Conservation (phyloP, 2,329 filamentous ascomycete genomes). For the Tolypocladium capitatum region DNA sequence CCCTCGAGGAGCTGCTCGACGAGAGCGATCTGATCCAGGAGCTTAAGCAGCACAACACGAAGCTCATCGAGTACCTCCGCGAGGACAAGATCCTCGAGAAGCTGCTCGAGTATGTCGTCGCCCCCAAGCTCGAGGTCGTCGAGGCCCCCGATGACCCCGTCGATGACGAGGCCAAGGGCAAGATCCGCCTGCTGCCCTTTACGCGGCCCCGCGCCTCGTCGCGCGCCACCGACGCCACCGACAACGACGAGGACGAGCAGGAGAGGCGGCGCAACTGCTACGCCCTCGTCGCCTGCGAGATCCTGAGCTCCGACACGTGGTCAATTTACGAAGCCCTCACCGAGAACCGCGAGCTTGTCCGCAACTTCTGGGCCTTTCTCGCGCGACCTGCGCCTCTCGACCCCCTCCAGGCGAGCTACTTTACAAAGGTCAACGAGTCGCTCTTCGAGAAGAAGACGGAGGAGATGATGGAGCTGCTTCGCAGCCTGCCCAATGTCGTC, state of each 20-base stretch:
- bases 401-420: conserved; percentile 89
- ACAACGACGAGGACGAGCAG: conserved; percentile 54
- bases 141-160: conserved; percentile 37
- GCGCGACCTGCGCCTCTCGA: conserved; percentile 75
- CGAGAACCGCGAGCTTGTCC: conserved; percentile 65
- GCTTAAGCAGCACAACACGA: conserved; percentile 94
- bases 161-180: conserved; percentile 36
- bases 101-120: conserved; percentile 83
- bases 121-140: conserved; percentile 52
- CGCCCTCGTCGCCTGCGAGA: conserved; percentile 84
- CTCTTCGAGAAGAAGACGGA: conserved; percentile 95
- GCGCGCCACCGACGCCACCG: conserved; percentile 30
- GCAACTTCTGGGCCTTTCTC: conserved; percentile 84
- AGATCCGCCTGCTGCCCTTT: conserved; percentile 30
- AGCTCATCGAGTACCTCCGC: conserved; percentile 89
- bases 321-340: conserved; percentile 88
- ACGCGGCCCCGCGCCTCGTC: conserved; percentile 41
- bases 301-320: conserved; percentile 92
- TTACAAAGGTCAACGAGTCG: conserved; percentile 98
- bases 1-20: conserved; percentile 88
- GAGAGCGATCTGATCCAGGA: conserved; percentile 95
- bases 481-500: conserved; percentile 68
- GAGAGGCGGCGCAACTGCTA: conserved; percentile 91
- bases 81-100: conserved; percentile 74
- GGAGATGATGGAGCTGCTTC: conserved; percentile 88